phyloP scores from a whole-genome alignment of 495 filamentous ascomycete species.

The Poronia punctata region DNA sequence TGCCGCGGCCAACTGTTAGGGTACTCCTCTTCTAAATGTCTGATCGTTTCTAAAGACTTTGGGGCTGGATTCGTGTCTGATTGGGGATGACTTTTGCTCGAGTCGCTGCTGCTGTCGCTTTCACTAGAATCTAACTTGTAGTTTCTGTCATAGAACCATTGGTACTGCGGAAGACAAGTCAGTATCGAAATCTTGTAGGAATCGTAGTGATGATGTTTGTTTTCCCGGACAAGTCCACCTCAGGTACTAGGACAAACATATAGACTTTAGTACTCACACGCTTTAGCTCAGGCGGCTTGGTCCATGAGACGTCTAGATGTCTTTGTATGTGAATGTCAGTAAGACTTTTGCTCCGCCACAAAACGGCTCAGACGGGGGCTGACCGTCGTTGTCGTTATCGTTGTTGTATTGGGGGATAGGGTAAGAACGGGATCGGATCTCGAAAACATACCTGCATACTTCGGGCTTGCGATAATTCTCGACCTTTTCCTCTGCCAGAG shows the following conservation, averaged over 20 bases:
- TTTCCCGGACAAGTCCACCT: not conserved
- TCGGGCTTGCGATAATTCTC: not conserved
- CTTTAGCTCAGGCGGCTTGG: not conserved
- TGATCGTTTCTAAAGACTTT: not conserved
- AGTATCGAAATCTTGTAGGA: no score
- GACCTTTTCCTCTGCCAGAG: not conserved
- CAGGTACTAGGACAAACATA: not conserved
- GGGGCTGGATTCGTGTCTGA: not conserved
- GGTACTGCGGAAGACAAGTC: no score
- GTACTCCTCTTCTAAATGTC: not conserved
- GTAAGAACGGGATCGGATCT: not conserved
- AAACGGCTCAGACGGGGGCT: no score
- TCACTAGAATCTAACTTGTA: no score
- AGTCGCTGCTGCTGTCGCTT: not conserved
- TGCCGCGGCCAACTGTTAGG: not conserved
- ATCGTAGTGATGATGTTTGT: not conserved
- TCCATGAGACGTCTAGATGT: constrained; percentile 1
- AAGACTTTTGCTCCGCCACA: no score
- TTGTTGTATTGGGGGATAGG: not conserved
- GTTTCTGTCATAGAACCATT: no score
- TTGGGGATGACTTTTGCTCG: not conserved
- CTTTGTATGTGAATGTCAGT: not conserved
- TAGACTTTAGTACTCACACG: not conserved
- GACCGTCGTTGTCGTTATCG: not conserved
- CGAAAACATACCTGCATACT: not conserved